Base-by-base conservation (phyloP, 768 basidiomycete species). In the Sarcomyxa edulis region DNA sequence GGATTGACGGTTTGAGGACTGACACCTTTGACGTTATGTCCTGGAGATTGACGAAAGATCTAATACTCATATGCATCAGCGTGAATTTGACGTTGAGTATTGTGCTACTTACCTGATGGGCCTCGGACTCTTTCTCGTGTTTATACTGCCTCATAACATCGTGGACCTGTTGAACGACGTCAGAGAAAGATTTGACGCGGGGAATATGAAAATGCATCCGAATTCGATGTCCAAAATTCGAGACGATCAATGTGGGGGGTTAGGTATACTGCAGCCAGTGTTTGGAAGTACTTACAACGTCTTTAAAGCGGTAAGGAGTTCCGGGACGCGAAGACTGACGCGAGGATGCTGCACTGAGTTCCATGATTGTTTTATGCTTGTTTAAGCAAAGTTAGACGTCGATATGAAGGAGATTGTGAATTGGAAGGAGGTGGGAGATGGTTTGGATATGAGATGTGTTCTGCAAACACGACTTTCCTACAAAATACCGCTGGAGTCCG, bases 81-180 rank as follows among this genome's bases (percentile, higher is more conserved):
- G 35, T 37, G 45, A 30, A 33, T 22, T 27, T 22, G 18, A 34
- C 40, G 41, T 32, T 32, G 45, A 30, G 44, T 18, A 23, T 29
- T 28, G 26, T 35, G 20, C 20, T 22, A 45, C 43, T 37, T 50
- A 84, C 89, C 68, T 81, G 78, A 59, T 94, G 91, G 7, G 90
- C 90, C 61, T 92, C 88, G 1, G 90, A 92, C 37, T 92, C 84
- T 45, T 81, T 76, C 55, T 93, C 91, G 38, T 84, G 74, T 49
- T 69, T 81, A 61, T 74, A 71, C 41, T 76, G 73, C 48, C 72
- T 80, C 58, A 86, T 74, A 26, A 69, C 78, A 53, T 83, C 78
- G 44, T 70, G 69, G 21, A 85, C 76, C 83, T 88, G 78, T 20
- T 72, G 62, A 29, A 76, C 48, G 44, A 71, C 44, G 45, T 72